Conservation (phyloP, 495 filamentous ascomycete species). For the Penicillium fimorum region DNA sequence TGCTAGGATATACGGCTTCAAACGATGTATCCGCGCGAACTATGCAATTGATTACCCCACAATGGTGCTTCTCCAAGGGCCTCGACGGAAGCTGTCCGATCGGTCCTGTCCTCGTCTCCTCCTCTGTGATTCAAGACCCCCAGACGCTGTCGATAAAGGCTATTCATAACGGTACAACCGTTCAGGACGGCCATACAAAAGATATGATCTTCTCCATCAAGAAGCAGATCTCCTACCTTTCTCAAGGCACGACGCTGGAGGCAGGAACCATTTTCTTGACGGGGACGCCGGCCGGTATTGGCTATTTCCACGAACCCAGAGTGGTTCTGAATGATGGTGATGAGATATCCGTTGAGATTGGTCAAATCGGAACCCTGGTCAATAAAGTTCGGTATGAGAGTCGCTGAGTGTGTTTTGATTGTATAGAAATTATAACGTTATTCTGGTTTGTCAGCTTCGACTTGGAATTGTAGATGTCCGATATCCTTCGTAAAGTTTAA, state of each 20-base stretch:
- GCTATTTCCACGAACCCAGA: slow-evolving; percentile 42
- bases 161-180: slow-evolving; percentile 25
- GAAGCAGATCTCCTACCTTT: slow-evolving; percentile 35
- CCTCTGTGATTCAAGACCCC: slow-evolving; percentile 35
- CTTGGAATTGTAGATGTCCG: too few species aligned
- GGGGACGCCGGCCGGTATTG: slow-evolving; percentile 42
- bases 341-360: slow-evolving; percentile 52
- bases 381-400: slow-evolving; percentile 20
- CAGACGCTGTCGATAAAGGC: slow-evolving; percentile 30
- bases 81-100: slow-evolving; percentile 37
- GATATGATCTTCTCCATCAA: slow-evolving; percentile 38
- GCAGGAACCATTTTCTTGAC: slow-evolving; percentile 41
- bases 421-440: too few species aligned
- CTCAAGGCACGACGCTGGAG: slow-evolving; percentile 43
- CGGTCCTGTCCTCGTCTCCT: slow-evolving; percentile 40
- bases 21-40: slow-evolving; percentile 44
- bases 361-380: slow-evolving; percentile 32
- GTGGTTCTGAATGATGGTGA: slow-evolving; percentile 52
- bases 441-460: too few species aligned
- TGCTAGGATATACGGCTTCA: slow-evolving; percentile 40
- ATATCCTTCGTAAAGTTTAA: too few species aligned
- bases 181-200: slow-evolving; percentile 31
- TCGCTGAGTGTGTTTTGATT: not conserved
- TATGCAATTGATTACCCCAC: slow-evolving; percentile 31
- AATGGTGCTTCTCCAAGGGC: slow-evolving; percentile 50